Conservation (phyloP, 2,329 filamentous ascomycete species). For the Penicillium sp. region DNA sequence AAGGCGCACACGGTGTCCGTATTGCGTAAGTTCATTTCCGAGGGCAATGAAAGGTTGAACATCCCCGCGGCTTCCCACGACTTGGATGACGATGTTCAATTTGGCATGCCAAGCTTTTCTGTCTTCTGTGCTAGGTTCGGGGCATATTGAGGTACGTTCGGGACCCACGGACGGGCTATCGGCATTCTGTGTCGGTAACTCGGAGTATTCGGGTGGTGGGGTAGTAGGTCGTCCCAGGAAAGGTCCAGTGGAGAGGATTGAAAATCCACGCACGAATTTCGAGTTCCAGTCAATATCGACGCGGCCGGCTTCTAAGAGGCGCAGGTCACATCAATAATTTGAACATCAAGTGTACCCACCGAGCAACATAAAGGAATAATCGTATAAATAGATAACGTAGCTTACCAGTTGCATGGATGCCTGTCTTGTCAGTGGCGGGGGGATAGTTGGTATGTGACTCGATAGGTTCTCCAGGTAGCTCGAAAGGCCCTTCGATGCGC, state of each 20-base stretch:
- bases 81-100: slow-evolving; percentile 55
- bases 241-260: background rate
- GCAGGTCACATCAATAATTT: background rate
- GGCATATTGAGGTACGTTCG: background rate
- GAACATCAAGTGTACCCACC: background rate
- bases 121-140: background rate
- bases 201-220: background rate
- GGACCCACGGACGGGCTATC: background rate
- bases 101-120: slow-evolving; percentile 8
- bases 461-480: too few relatives aligned
- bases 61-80: slow-evolving; percentile 56
- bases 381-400: too few relatives aligned
- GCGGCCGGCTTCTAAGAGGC: background rate
- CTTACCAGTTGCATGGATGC: too few relatives aligned
- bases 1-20: slow-evolving; percentile 55
- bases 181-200: background rate
- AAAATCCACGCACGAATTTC: background rate
- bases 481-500: too few relatives aligned
- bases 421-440: too few relatives aligned
- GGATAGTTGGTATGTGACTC: too few relatives aligned
- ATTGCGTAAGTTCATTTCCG: slow-evolving; percentile 48
- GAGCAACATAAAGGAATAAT: too few relatives aligned
- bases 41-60: slow-evolving; percentile 60
- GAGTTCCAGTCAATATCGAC: background rate
- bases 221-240: background rate